Base-by-base conservation (phyloP, 2,329 filamentous ascomycete genomes). In the Neophaeococcomyces aloes region DNA sequence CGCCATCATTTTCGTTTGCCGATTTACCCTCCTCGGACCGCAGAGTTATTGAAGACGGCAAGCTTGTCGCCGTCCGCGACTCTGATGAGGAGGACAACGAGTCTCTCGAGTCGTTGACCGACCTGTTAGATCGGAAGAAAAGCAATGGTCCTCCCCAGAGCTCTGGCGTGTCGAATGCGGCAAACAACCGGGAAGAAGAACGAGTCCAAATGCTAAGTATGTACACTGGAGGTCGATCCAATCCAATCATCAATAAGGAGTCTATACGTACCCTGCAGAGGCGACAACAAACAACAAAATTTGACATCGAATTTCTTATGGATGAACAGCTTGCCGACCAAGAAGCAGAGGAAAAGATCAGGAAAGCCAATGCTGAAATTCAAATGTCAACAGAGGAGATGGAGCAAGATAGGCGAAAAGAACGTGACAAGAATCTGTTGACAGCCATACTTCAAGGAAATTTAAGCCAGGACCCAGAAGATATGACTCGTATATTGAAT, bases 1-100 rank as follows among this genome's bases (percentile, higher is more conserved):
- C 54, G 4, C 56, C 57, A 33, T 51, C 61, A 14, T 61, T 59
- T 55, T 11, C 51, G 50, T 46, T 60, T 30, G 29, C 42, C 15
- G 31, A 48, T 32, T 19, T 48, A 19, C 47, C 52, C 21, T 52
- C 45, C 31, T 56, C 54, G 38, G 64, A 69, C 46, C 66, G 76
- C 59, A 67, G 76, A 53, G 62, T 76, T 10, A 65, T 81, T 44
- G 82, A 67, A 46, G 65, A 72, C 53, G 75, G 75, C 2, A 59
- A 69, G 42, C 61, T 70, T 44, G 59, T 71, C 2, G 54, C 46
- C 19, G 67, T 88, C 31, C 71, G 71, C 35, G 79, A 76, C 42
- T 87, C 84, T 0, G 84, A 88, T 55, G 81, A 82, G 7, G 81
- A 83, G n/a, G 74, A 74, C 14, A 72, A 71, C 21, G 71, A 75